Conservation (phyloP, 2,329 filamentous ascomycete species). For the Colletotrichum theobromicola region DNA sequence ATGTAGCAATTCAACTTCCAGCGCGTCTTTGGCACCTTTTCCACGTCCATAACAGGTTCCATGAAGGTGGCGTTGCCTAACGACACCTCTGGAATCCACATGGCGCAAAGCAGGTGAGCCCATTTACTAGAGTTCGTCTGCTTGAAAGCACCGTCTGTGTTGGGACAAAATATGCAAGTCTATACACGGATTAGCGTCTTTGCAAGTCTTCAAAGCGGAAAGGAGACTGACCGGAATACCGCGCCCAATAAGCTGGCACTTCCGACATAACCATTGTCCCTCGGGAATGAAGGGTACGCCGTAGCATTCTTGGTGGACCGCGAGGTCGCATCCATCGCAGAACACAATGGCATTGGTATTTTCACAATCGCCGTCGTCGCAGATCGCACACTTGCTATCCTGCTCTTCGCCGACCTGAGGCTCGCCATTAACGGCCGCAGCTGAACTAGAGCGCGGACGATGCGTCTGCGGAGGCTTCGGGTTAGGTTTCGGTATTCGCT, state of each 20-base stretch:
- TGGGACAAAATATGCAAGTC: conserved; percentile 98
- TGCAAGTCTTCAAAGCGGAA: background rate
- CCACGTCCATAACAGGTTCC: conserved; percentile 97
- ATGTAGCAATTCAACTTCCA: conserved; percentile 98
- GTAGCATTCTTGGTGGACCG: conserved; percentile 98
- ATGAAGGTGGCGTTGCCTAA: conserved; percentile 96
- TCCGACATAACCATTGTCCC: conserved; percentile 96
- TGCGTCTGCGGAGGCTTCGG: conserved; percentile 96
- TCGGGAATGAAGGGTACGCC: conserved; percentile 98
- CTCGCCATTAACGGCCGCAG: conserved; percentile 94
- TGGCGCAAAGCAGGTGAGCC: conserved; percentile 94
- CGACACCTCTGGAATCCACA: conserved; percentile 98
- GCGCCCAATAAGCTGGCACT: conserved; percentile 93
- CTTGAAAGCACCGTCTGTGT: conserved; percentile 97
- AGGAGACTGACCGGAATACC: conserved; percentile 73
- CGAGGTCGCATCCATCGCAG: conserved; percentile 96
- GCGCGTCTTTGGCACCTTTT: conserved; percentile 92
- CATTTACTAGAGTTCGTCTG: conserved; percentile 96
- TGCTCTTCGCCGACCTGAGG: conserved; percentile 88
- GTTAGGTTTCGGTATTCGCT: conserved; percentile 95
- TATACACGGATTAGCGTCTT: conserved; percentile 31
- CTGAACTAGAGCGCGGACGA: conserved; percentile 88
- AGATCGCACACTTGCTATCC: conserved; percentile 96
- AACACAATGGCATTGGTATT: conserved; percentile 99
- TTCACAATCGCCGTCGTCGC: conserved; percentile 98